phyloP scores from a whole-genome alignment of 768 basidiomycete species.

The Amanita molliuscula region DNA sequence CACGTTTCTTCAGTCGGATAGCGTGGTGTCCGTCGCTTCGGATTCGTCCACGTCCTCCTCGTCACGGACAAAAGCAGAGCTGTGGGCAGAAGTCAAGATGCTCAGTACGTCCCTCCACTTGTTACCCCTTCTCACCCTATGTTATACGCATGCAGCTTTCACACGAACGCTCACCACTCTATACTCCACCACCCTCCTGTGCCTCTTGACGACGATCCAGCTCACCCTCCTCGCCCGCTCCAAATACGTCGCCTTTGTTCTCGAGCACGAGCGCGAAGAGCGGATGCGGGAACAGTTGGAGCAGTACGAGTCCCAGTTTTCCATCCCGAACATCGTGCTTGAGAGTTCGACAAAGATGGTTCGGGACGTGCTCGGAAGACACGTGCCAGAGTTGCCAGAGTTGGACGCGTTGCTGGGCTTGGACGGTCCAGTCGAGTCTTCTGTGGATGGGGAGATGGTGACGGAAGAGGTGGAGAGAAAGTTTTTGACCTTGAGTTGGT shows the following conservation, averaged over 20 bases:
- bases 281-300: slow-evolving; percentile 32
- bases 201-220: slow-evolving; percentile 78
- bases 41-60: slow-evolving; percentile 22
- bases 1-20: slow-evolving; percentile 20
- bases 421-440: slow-evolving; percentile 13
- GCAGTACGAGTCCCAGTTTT: slow-evolving; percentile 31
- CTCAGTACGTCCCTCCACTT: no score
- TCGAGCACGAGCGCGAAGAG: slow-evolving; percentile 52
- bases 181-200: slow-evolving; percentile 78
- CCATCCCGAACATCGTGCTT: slow-evolving; percentile 30
- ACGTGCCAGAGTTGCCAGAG: no score
- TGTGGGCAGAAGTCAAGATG: slow-evolving; percentile 92
- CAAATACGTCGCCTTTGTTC: slow-evolving; percentile 66
- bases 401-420: no score
- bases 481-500: slow-evolving; percentile 86
- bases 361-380: slow-evolving; percentile 15
- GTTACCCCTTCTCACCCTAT: no score
- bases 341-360: slow-evolving; percentile 14
- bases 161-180: slow-evolving; percentile 80
- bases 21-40: slow-evolving; percentile 15
- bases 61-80: slow-evolving; percentile 57
- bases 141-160: slow-evolving; percentile 72
- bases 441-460: slow-evolving; percentile 14
- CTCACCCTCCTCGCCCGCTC: slow-evolving; percentile 75
- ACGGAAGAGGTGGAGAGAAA: slow-evolving; percentile 64